Conservation (phyloP, 2,329 filamentous ascomycete genomes). For the Thermochaetoides dissita region DNA sequence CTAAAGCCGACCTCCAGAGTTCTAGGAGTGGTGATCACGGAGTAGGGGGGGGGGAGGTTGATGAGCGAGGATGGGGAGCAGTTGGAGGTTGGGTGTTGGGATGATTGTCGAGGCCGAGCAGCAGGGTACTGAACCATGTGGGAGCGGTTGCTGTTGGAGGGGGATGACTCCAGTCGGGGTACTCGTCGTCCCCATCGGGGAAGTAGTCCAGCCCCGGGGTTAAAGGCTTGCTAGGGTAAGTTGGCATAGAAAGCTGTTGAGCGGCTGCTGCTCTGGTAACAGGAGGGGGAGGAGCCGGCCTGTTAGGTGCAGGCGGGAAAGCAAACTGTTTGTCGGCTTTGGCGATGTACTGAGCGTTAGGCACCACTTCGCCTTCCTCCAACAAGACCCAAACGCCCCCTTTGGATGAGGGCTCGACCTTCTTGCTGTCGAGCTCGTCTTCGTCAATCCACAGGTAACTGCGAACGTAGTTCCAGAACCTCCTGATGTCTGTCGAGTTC, state of each 20-base stretch:
- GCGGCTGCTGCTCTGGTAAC: background rate
- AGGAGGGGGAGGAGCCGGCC: no score
- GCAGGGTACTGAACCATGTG: no score
- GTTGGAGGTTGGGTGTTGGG: no score
- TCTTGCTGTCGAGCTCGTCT: conserved; percentile 7
- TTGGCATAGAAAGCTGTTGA: background rate
- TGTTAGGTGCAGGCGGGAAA: no score
- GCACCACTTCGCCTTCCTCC: no score
- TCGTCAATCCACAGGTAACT: conserved; percentile 9
- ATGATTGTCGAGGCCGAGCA: no score
- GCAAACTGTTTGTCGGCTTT: no score
- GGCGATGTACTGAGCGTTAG: no score
- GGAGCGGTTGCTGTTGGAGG: background rate
- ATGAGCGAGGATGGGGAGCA: no score
- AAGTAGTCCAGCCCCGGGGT: background rate
- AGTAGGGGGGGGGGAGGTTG: background rate
- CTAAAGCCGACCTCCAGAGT: no score
- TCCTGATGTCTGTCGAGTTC: conserved; percentile 2
- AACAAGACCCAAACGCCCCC: no score
- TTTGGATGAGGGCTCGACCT: background rate
- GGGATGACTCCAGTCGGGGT: conserved; percentile 1
- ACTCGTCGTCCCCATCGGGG: background rate
- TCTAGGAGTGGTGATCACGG: no score
- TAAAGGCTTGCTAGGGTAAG: background rate
- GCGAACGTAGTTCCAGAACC: conserved; percentile 9